These are phyloP conservation scores for Calonectria montana DNA, from an alignment of 2,329 filamentous ascomycete genomes.

Conservation along the genomic window DNA sequence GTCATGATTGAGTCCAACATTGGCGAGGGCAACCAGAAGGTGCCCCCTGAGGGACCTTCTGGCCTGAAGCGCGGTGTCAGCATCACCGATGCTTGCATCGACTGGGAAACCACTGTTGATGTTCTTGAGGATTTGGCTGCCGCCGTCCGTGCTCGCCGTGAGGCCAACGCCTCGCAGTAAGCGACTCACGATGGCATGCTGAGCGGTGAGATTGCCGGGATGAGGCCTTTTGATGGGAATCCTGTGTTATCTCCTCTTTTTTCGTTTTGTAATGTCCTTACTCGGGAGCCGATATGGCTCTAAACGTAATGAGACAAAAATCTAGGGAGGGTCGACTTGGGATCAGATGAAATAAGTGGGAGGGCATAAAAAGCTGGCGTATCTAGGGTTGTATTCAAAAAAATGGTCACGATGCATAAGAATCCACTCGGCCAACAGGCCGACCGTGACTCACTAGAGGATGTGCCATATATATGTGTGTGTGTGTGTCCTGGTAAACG, in stretches of 20 bases:
- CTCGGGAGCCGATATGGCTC: slow-evolving; percentile 9
- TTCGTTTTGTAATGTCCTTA: slow-evolving; percentile 16
- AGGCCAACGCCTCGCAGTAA: slow-evolving; percentile 55
- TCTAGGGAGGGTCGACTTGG: slow-evolving; percentile 40
- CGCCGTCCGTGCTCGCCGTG: slow-evolving; percentile 82
- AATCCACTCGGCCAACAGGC: slow-evolving; percentile 25
- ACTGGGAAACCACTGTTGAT: slow-evolving; percentile 86
- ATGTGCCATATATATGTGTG: slow-evolving; percentile 14
- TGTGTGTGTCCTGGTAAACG: slow-evolving; percentile 15
- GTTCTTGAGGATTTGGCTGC: slow-evolving; percentile 87
- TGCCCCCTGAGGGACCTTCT: slow-evolving; percentile 82
- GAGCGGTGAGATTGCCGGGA: slow-evolving; percentile 23
- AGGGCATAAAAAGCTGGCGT: slow-evolving; percentile 38
- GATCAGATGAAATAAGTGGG: slow-evolving; percentile 31
- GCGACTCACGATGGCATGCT: slow-evolving; percentile 40
- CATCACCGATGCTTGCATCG: slow-evolving; percentile 96
- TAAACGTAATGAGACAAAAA: slow-evolving; percentile 14
- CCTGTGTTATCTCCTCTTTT: slow-evolving; percentile 17
- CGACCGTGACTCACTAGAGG: slow-evolving; percentile 10
- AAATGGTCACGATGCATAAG: slow-evolving; percentile 37
- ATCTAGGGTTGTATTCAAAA: slow-evolving; percentile 41
- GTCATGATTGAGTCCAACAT: slow-evolving; percentile 99
- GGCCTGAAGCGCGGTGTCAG: slow-evolving; percentile 89
- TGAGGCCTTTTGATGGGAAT: slow-evolving; percentile 1
- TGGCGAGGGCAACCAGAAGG: slow-evolving; percentile 90